A percentile compares a stretch with the other conserved stretches of the same genome.
Evolutionary conservation across 768 basidiomycete species (phyloP).

Genomic region (Leccinum obscurum): DNA sequence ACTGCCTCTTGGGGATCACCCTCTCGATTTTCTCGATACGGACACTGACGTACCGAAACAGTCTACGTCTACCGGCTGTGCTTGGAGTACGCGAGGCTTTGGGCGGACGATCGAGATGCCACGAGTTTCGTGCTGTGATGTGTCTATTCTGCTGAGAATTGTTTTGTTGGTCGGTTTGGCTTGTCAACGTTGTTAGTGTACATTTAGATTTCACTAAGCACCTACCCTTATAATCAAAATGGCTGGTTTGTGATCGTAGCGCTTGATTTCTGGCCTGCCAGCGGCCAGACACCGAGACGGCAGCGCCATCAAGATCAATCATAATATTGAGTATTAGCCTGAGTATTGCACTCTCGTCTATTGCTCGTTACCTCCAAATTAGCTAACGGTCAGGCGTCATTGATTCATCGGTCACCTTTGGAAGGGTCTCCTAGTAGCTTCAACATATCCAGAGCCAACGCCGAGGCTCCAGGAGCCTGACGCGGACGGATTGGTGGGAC

Average conservation of each 20-base stretch:
- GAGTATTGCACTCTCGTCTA: too few relatives aligned
- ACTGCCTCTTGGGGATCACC: not conserved
- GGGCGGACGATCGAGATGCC: conserved; percentile 79
- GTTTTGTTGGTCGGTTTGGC: not conserved
- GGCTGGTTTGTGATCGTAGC: not conserved
- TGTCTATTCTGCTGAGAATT: not conserved
- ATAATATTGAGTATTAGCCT: too few relatives aligned
- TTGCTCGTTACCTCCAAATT: too few relatives aligned
- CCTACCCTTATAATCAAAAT: not conserved
- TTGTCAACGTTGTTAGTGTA: not conserved
- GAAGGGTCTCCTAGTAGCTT: too few relatives aligned
- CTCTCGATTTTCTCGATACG: not conserved
- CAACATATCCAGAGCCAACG: too few relatives aligned
- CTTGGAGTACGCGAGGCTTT: conserved; percentile 85
- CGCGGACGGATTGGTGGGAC: too few relatives aligned
- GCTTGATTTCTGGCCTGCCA: too few relatives aligned
- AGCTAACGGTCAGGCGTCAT: too few relatives aligned
- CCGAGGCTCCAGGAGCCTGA: too few relatives aligned
- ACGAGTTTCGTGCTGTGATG: conserved; percentile 46
- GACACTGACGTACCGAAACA: conserved; percentile 27
- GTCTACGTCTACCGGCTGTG: conserved; percentile 87
- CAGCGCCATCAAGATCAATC: too few relatives aligned
- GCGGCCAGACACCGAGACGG: too few relatives aligned
- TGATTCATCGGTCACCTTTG: too few relatives aligned
- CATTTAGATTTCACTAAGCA: not conserved